Evolutionary conservation across 1,284 basidiomycete genomes (phyloP).

Genomic region (Fomitiporia mediterranea): DNA sequence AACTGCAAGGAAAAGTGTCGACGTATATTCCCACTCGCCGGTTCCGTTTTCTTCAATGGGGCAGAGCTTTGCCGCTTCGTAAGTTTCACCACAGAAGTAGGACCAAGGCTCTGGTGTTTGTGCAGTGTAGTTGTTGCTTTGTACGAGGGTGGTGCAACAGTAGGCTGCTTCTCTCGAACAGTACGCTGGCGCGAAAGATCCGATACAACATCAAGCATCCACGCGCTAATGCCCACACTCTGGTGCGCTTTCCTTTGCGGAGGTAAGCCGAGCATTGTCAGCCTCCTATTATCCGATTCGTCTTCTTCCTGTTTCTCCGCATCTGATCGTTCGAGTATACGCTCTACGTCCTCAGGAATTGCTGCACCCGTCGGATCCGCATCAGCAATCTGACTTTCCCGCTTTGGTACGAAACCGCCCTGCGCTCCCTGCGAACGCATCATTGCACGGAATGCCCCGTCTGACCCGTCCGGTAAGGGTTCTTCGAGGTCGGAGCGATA

Average conservation of each 20-base stretch:
- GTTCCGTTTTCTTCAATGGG: neutral
- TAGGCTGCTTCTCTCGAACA: constrained; percentile 1
- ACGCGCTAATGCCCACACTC: constrained; percentile 49
- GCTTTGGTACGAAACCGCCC: constrained; percentile 45
- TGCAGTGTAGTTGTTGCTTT: no score
- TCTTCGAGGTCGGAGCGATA: constrained; percentile 73
- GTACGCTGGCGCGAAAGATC: constrained; percentile 46
- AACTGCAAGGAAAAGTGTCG: constrained; percentile 54
- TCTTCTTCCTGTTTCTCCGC: constrained; percentile 32
- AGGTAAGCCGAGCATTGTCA: constrained; percentile 21
- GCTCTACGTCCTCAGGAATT: constrained; percentile 35
- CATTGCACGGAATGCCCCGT: constrained; percentile 58
- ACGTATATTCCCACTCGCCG: constrained; percentile 27
- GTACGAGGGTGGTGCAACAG: neutral
- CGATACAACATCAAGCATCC: constrained; percentile 75
- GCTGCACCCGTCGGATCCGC: constrained; percentile 34
- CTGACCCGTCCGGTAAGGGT: neutral
- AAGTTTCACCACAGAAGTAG: neutral
- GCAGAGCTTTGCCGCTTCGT: constrained; percentile 24
- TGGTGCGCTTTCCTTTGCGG: constrained; percentile 33
- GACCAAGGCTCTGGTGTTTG: constrained; percentile 26
- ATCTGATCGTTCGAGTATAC: constrained; percentile 37
- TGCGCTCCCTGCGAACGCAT: constrained; percentile 41
- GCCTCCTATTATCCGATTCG: constrained; percentile 21
- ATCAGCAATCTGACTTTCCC: constrained; percentile 28